Evolutionary conservation across 2,329 filamentous ascomycete species (phyloP), one percentile per base, ranked within the genome.

Genomic region (Colletotrichum abscissum): DNA sequence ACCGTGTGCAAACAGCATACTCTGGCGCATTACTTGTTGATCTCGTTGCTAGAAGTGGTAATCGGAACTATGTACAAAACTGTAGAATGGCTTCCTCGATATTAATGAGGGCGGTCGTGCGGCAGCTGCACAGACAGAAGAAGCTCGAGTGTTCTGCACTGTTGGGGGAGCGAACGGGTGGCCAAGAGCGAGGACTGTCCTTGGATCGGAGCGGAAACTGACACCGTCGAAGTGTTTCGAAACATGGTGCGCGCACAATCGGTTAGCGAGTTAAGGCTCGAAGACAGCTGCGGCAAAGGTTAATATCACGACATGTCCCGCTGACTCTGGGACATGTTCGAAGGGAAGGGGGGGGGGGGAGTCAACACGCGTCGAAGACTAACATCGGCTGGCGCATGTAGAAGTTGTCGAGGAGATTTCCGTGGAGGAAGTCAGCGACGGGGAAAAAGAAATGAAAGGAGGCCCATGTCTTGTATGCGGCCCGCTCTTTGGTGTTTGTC

Each of bases 231-330:
- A 35, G 14, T 57, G 74, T 74, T 75, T 74, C 59, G 67, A 74
- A 74, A 74, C 67, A 54, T 35, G 56, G 56, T 66, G 63, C 38
- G 56, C 67, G 52, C 49, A 63, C 68, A 63, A 63, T 30, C 57
- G 67, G 59, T 42, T 63, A 72, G 62, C 69, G 62, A 66, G 46
- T 62, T 57, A 16, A 67, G 28, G 55, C 26, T 19, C 57, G 52
- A 28, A 49, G 49, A 52, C 19, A 62, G 49, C 60, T 74, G 68
- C 72, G 63, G 66, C 54, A 70, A 70, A 75, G 71, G 71, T 73
- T 74, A 75, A 70, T 69, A 54, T 55, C 71, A 75, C 71, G 65
- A 71, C 73, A 71, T 70, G 66, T 74, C 64, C 63, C 71, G 71
- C 12, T 52, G 60, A 22, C 42, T 57, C 26, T 46, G 38, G 55